Evolutionary conservation across 192 early-diverging fungal species (phyloP), one percentile per base, ranked within the genome.

Genomic region (Allomyces arbusculus): DNA sequence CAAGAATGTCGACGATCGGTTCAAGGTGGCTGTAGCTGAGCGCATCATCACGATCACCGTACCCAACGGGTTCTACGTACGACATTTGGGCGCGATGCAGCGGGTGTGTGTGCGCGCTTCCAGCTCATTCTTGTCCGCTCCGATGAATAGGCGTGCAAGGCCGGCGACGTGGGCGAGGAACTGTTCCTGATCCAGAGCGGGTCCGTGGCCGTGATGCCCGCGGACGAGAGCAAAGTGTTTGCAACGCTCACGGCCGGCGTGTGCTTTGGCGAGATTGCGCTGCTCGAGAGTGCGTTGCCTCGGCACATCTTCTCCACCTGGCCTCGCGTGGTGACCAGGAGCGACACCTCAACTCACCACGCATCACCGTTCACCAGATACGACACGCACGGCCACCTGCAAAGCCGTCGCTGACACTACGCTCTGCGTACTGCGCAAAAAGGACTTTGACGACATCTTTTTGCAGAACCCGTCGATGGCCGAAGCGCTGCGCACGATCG

Each of bases 1-100:
- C 62, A 43, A 71, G 62, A 62, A 44, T 45, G 61, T 61, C 7
- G 69, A 67, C 24, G 20, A 25, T 0, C 43, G 19, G 22, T 71
- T 71, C 40, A 23, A 64, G 12, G 22, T 22, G 12, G 44, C n/a
- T 16, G 16, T 71, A 7, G 63, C 63, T 10, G 22, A 40, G 10
- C 62, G 26, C n/a, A 24, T 71, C 12, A 69, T 23, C 7, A 33
- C 28, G 14, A 24, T 24, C 24, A 22, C 24, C 20, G 24, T 33
- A 8, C 28, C 28, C 19, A 22, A 14, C 23, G 14, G 28, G 24
- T 63, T 63, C 63, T 28, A 63, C 23, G 24, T 63, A 62, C 44
- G 26, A 20, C 16, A 23, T 3, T 40, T 40, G 33, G 7, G 0
- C 26, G 26, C 26, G 26, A 7, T 40, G 4, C 7, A 8, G 33